Conservation (phyloP, 495 filamentous ascomycete genomes). For the Polyplosphaeria fusca region DNA sequence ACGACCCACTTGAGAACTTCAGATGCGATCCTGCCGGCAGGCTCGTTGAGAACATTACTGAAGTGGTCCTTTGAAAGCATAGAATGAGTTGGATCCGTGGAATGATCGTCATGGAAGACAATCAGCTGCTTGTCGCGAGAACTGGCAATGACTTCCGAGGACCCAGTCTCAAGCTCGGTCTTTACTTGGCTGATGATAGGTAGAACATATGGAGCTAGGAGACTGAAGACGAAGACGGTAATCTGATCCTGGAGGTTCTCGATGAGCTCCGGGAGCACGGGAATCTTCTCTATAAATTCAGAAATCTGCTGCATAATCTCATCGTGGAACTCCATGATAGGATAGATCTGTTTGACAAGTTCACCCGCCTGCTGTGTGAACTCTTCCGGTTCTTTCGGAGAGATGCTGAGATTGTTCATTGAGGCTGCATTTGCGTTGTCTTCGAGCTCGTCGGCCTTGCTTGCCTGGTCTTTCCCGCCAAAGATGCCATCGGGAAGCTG, state of each 20-base stretch:
- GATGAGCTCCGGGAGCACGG: conserved; percentile 71
- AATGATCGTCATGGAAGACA: conserved; percentile 76
- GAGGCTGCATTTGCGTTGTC: conserved; percentile 53
- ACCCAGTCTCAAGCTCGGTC: conserved; percentile 75
- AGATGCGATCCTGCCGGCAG: conserved; percentile 77
- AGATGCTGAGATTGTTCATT: conserved; percentile 62
- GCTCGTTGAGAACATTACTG: conserved; percentile 73
- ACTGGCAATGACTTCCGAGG: conserved; percentile 78
- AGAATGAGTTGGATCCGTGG: conserved; percentile 82
- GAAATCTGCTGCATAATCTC: conserved; percentile 75
- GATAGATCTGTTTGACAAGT: conserved; percentile 71
- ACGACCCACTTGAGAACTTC: conserved; percentile 76
- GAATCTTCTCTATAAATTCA: conserved; percentile 73
- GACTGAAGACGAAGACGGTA: conserved; percentile 79
- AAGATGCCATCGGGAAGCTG: conserved; percentile 75
- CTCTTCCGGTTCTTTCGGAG: conserved; percentile 71
- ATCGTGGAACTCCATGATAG: conserved; percentile 84
- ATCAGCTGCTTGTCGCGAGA: conserved; percentile 75
- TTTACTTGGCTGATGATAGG: conserved; percentile 84
- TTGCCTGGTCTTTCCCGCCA: conserved; percentile 64
- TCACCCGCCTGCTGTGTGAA: conserved; percentile 65
- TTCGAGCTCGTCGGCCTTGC: conserved; percentile 59
- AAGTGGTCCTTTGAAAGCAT: conserved; percentile 97
- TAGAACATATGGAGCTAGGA: conserved; percentile 79
- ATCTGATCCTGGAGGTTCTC: conserved; percentile 70